Evolutionary conservation across 495 filamentous ascomycete genomes (phyloP), one percentile per base, ranked within the genome.

Genomic region (Lophiotrema nucula): DNA sequence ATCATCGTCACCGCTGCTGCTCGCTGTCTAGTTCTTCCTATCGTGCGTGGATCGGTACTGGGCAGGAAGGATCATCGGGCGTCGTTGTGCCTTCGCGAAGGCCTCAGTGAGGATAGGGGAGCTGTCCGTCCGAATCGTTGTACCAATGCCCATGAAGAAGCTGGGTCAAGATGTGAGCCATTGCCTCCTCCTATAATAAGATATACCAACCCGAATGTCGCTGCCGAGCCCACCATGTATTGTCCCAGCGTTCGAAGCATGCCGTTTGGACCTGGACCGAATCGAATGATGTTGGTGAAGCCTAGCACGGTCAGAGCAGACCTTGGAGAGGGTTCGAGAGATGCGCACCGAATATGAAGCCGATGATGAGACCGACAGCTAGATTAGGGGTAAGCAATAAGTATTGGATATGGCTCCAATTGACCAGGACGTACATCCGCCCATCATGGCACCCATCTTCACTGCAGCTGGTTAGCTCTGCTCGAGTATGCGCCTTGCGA

Each of bases 121-220:
- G 47, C 81, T 81, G 64, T 96, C 92, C 16, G 90, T 88, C 69
- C 93, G 87, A 66, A 98, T 97, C 18, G 92, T 90, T 62, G 88
- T 95, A 58, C 93, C 93, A 67, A 98, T 96, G 33, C 88, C 92
- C 93, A 98, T 98, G 81, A 98, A 98, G 73, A 97, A 96, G 19
- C 93, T 98, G 24, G n/a, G 18, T 18, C 26, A 27, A 6, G 6
- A 38, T 42, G 24, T 42, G 69, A 70, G 59, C 53, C 43, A 56
- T 28, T 48, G 54, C 16, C 19, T 19, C 31, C 21, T 41, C 13
- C 19, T 22, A 39, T n/a, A 4, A 48, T 19, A 49, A 39, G 33
- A 51, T 62, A 37, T n/a, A 54, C 83, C 47, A 81, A 97, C 93
- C 93, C 93, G 70, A 98, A 98, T 31, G 91, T 96, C 21, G 90